Evolutionary conservation across 2,329 filamentous ascomycete species (phyloP).

Genomic region (Colletotrichum sp.): DNA sequence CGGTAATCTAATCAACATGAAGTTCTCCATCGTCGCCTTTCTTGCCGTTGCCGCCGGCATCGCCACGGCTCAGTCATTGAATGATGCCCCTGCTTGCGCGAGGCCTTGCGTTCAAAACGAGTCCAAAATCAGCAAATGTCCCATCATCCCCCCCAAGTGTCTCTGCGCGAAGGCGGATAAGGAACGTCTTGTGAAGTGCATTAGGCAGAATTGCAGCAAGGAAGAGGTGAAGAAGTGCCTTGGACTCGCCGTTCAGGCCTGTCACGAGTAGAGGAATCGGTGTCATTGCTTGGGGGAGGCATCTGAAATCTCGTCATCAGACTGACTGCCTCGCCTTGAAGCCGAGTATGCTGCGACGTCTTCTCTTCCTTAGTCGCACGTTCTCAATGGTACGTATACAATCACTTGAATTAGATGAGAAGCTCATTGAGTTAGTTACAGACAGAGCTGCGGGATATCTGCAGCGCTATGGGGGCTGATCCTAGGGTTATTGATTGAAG

Average conservation of each 20-base stretch:
- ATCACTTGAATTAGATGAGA: background rate
- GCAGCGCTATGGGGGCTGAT: background rate
- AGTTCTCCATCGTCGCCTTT: background rate
- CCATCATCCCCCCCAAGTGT: background rate
- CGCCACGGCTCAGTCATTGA: background rate
- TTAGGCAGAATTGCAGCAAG: background rate
- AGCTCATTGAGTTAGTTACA: background rate
- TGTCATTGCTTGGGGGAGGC: background rate
- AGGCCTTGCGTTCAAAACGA: background rate
- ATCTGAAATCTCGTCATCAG: background rate
- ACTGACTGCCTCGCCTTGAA: background rate
- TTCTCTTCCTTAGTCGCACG: background rate
- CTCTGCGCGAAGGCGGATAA: slow-evolving; percentile 4
- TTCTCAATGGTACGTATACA: background rate
- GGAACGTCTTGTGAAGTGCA: background rate
- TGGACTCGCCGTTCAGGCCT: background rate
- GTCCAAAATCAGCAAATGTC: background rate
- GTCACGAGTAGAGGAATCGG: background rate
- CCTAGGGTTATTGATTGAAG: background rate
- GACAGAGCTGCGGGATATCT: background rate
- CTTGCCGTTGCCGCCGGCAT: background rate
- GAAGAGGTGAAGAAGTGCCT: background rate
- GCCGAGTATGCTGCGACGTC: background rate
- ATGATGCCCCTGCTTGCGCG: background rate
- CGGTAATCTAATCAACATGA: background rate